Conservation (phyloP, 2,329 filamentous ascomycete genomes). For the Diaporthe citrichinensis region DNA sequence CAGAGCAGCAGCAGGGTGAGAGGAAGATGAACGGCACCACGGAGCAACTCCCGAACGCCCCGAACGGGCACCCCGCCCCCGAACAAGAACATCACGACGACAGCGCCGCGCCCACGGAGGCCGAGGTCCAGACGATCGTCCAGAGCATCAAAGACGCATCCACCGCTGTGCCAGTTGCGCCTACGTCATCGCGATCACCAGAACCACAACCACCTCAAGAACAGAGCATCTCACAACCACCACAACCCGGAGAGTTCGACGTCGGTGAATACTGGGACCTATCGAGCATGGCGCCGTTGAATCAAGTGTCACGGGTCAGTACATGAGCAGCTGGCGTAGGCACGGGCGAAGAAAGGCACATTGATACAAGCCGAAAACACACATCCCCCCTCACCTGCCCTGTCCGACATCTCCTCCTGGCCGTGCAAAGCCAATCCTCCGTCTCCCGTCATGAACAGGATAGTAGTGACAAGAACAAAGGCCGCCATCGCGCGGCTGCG, state of each 20-base stretch:
- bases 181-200: slow-evolving; percentile 30
- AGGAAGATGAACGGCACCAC: slow-evolving; percentile 32
- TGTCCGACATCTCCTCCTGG: background rate
- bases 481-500: slow-evolving; percentile 73
- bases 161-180: slow-evolving; percentile 33
- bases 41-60: slow-evolving; percentile 31
- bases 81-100: slow-evolving; percentile 27
- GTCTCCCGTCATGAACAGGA: slow-evolving; percentile 36
- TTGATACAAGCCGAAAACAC: background rate
- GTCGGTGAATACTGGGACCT: slow-evolving; percentile 70
- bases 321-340: slow-evolving; percentile 33
- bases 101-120: slow-evolving; percentile 31
- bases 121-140: slow-evolving; percentile 43
- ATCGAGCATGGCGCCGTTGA: slow-evolving; percentile 70
- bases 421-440: slow-evolving; percentile 40
- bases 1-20: background rate
- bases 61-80: slow-evolving; percentile 30
- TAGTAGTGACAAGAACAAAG: slow-evolving; percentile 56
- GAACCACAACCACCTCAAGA: background rate
- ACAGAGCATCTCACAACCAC: slow-evolving; percentile 20
- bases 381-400: background rate
- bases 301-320: slow-evolving; percentile 68
- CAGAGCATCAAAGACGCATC: slow-evolving; percentile 45
- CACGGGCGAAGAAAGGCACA: background rate
- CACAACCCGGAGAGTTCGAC: slow-evolving; percentile 43